phyloP scores from a whole-genome alignment of 352 stramenopile species.

The Globisporangium viniferum region DNA sequence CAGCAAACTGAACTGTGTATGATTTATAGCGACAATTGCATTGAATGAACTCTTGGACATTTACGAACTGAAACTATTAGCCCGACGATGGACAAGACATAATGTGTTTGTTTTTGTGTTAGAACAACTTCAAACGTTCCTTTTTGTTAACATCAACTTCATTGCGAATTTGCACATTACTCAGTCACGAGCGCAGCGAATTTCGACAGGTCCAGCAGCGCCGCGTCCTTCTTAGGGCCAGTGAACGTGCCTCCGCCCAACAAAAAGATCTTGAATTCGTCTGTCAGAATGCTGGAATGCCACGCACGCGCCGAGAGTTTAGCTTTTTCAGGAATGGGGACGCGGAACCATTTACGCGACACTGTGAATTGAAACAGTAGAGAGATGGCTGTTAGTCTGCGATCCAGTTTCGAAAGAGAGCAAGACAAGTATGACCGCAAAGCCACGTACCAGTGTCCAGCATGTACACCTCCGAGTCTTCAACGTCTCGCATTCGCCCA shows the following conservation, averaged over 20 bases:
- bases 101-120: not conserved
- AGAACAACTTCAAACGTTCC: not conserved
- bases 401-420: too few species aligned
- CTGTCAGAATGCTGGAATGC: conserved; percentile 56
- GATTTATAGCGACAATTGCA: not conserved
- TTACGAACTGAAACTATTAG: not conserved
- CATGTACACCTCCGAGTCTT: conserved; percentile 49
- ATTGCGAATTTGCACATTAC: not conserved
- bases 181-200: conserved; percentile 20
- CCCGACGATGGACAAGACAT: not conserved
- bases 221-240: conserved; percentile 50
- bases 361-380: conserved; percentile 9
- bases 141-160: not conserved
- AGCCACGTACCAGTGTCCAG: conserved; percentile 39
- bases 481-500: conserved; percentile 41
- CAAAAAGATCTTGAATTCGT: conserved; percentile 37
- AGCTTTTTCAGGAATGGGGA: conserved; percentile 32
- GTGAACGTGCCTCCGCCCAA: conserved; percentile 60
- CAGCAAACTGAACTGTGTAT: conserved; percentile 9
- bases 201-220: conserved; percentile 42
- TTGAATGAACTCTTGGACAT: not conserved
- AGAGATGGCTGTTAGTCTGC: not conserved
- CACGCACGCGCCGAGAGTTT: conserved; percentile 47
- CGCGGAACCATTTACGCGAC: conserved; percentile 35
- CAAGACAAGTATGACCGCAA: too few species aligned